A percentile compares a stretch with the other conserved stretches of the same genome.
Evolutionary conservation across 169 alveolate species (phyloP).

Genomic region (Plasmodium yoelii): DNA sequence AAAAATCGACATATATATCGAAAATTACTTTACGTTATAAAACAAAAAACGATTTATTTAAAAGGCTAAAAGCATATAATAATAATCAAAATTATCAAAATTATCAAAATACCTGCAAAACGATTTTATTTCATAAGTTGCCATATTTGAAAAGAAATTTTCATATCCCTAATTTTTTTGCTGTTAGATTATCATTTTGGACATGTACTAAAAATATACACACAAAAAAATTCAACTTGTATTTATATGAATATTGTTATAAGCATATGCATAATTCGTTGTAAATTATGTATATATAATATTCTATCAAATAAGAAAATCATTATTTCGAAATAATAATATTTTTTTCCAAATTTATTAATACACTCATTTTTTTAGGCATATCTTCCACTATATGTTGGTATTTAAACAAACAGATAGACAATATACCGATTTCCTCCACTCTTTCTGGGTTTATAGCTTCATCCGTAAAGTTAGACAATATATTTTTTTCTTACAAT

Average conservation of each 20-base stretch:
- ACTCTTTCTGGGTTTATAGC: slow-evolving; percentile 48
- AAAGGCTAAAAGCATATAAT: slow-evolving; percentile 7
- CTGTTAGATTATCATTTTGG: slow-evolving; percentile 59
- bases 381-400: slow-evolving; percentile 43
- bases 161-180: slow-evolving; percentile 46
- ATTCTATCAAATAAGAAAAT: background rate
- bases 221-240: background rate
- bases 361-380: slow-evolving; percentile 20
- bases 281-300: background rate
- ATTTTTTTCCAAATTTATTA: background rate
- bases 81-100: background rate
- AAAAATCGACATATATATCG: slow-evolving; percentile 8
- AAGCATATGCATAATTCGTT: background rate
- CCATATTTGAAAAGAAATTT: slow-evolving; percentile 21
- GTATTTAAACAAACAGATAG: slow-evolving; percentile 32
- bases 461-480: slow-evolving; percentile 30
- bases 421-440: slow-evolving; percentile 17
- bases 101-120: background rate
- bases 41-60: slow-evolving; percentile 17
- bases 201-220: slow-evolving; percentile 41
- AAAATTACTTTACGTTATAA: background rate
- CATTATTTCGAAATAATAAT: background rate
- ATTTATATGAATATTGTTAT: background rate
- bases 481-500: no score
- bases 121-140: slow-evolving; percentile 6